Evolutionary conservation across 352 stramenopile species (phyloP).

Genomic region (Bremia lactucae): DNA sequence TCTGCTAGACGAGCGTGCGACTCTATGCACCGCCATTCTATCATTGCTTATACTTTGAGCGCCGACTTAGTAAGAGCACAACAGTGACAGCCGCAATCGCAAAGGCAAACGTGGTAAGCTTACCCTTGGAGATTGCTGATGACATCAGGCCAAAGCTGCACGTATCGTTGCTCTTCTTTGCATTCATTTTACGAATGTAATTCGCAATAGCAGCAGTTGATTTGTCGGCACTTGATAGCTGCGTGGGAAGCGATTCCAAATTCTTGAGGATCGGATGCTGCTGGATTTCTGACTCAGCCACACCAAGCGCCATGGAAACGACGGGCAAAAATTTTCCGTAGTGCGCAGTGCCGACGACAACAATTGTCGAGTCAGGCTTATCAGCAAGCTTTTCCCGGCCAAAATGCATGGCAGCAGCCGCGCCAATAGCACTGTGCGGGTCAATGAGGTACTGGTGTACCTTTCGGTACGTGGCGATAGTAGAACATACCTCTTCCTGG

Average conservation of each 20-base stretch:
- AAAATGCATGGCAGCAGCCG: slow-evolving; percentile 82
- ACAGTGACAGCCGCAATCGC: slow-evolving; percentile 23
- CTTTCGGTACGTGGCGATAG: slow-evolving; percentile 89
- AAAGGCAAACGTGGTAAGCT: slow-evolving; percentile 24
- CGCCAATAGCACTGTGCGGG: slow-evolving; percentile 93
- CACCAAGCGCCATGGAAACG: slow-evolving; percentile 80
- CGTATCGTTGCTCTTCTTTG: slow-evolving; percentile 19
- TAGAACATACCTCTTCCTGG: slow-evolving; percentile 79
- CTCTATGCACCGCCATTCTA: background rate
- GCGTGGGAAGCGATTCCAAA: slow-evolving; percentile 59
- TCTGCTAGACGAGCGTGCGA: slow-evolving; percentile 1
- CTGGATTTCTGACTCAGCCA: slow-evolving; percentile 44
- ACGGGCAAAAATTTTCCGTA: slow-evolving; percentile 96
- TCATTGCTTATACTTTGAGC: slow-evolving; percentile 18
- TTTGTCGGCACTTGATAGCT: slow-evolving; percentile 52
- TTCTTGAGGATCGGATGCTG: slow-evolving; percentile 73
- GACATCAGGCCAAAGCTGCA: slow-evolving; percentile 6
- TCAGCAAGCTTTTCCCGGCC: slow-evolving; percentile 49
- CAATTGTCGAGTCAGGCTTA: slow-evolving; percentile 55
- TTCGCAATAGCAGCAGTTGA: slow-evolving; percentile 40
- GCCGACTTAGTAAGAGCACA: slow-evolving; percentile 34
- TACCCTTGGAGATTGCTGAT: slow-evolving; percentile 14
- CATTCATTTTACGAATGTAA: slow-evolving; percentile 39
- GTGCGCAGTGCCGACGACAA: slow-evolving; percentile 95
- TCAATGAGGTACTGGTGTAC: slow-evolving; percentile 93